Base-by-base conservation (phyloP, 805 yeast genomes). In the Candida silvicultrix region DNA sequence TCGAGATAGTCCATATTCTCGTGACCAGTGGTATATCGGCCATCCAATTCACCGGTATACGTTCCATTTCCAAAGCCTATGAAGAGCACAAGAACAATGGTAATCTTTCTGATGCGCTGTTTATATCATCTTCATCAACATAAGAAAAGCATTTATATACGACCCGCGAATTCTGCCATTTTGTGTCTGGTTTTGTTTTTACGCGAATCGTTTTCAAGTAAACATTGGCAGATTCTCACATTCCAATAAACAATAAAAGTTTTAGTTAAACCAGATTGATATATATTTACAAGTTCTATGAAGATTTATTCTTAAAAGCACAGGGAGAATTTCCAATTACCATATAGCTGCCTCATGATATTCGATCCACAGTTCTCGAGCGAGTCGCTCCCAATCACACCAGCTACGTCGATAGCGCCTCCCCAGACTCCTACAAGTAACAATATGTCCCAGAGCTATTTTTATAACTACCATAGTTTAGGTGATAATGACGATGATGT, bases 21-120 rank as follows among this genome's bases (percentile, higher is more conserved):
- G 62, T 58, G 3, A 51, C 53, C 5, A 46, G 19, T 5, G 62
- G 61, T 21, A 54, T 32, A 10, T 42, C 46, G 2, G 21, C 43
- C 7, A 46, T 43, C 53, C 54, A 50, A 8, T 55, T 52, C 21
- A 54, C 18, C 2, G 49, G 46, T 16, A 56, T 48, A 19, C 58
- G 49, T 15, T 58, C 62, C 62, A 58, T 58, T 5, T 15, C 18
- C 18, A 18, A 31, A 5, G 18, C n/a, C 25, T 23, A 6, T 23
- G 9, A 23, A 23, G 9, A 23, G 25, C 25, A 9, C 25, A 23
- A 23, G 9, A 28, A 14, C 14, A 11, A 28, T 8, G 4, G 4
- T 10, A 28, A 28, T 28, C 12, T 8, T 8, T 28, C 14, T 14
- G 31, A 28, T 28, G 31, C 31, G 31, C 12, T 28, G 31, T 28